Conservation (phyloP, 1,139 yeast genomes). For the Hansenula lynferdii region DNA sequence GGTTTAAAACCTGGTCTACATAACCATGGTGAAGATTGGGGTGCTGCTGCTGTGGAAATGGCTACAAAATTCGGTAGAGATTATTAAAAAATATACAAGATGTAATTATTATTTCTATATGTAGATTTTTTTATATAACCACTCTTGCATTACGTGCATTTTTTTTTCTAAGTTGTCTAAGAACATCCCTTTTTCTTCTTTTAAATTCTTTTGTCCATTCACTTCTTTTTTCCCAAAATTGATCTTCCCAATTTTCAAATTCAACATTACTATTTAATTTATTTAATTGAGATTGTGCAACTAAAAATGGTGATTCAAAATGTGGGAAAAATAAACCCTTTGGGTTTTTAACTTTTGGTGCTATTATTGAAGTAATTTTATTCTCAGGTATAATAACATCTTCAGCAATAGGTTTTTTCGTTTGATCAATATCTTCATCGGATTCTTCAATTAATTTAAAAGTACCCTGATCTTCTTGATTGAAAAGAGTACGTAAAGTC, state of each 20-base stretch:
- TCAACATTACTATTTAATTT: constrained; percentile 39
- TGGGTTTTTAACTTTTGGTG: constrained; percentile 18
- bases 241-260: constrained; percentile 58
- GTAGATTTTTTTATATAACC: constrained; percentile 3
- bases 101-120: no score
- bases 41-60: constrained; percentile 99
- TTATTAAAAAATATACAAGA: constrained; percentile 1
- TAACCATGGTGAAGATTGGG: constrained; percentile 99
- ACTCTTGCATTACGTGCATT: constrained; percentile 22
- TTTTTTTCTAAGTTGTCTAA: constrained; percentile 52
- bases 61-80: constrained; percentile 40
- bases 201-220: constrained; percentile 74
- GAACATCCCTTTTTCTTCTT: constrained; percentile 68
- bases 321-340: constrained; percentile 79
- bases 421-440: constrained; percentile 33
- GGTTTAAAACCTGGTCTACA: constrained; percentile 83
- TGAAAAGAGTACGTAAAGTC: constrained; percentile 58
- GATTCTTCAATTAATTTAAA: constrained; percentile 30
- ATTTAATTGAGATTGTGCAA: constrained; percentile 75
- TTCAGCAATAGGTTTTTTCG: constrained; percentile 15
- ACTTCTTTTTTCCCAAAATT: constrained; percentile 84
- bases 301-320: constrained; percentile 77
- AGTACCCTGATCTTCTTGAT: constrained; percentile 34
- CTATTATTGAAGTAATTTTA: constrained; percentile 11
- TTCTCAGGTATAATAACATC: constrained; percentile 13